A percentile compares a stretch with the other conserved stretches of the same genome.
Evolutionary conservation across 257 asterid genomes (phyloP).

Genomic region (Lithospermum erythrorhizon): DNA sequence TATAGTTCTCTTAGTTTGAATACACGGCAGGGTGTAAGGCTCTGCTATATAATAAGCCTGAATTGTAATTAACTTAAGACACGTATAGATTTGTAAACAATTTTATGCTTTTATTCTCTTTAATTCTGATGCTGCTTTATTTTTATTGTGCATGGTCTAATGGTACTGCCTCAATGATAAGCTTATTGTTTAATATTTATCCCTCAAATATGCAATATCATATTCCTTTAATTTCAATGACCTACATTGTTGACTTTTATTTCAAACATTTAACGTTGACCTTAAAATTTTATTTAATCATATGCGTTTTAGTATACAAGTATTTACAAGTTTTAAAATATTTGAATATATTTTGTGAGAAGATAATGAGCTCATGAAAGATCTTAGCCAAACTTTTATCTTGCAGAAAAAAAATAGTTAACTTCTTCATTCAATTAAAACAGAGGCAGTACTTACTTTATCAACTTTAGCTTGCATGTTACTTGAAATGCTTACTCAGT

Average conservation of each 20-base stretch:
- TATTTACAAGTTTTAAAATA: too few relatives aligned
- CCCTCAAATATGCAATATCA: neutral
- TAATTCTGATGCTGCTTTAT: neutral
- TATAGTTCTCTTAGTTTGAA: neutral
- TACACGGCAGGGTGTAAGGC: neutral
- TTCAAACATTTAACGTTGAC: too few relatives aligned
- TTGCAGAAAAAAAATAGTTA: neutral
- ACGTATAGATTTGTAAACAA: neutral
- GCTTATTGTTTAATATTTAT: neutral
- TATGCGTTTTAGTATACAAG: too few relatives aligned
- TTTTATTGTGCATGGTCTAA: neutral
- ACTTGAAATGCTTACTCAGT: conserved; percentile 19
- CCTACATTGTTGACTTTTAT: neutral
- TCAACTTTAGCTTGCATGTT: conserved; percentile 12
- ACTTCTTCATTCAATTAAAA: neutral
- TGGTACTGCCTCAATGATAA: neutral
- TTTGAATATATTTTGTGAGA: too few relatives aligned
- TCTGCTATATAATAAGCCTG: neutral
- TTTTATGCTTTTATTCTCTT: neutral
- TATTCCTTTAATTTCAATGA: neutral
- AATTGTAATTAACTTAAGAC: neutral
- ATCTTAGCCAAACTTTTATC: neutral
- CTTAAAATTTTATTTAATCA: too few relatives aligned
- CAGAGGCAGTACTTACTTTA: too few relatives aligned
- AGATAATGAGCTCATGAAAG: neutral